phyloP scores from a whole-genome alignment of 1,139 yeast species.

The Pichia norvegensis region DNA sequence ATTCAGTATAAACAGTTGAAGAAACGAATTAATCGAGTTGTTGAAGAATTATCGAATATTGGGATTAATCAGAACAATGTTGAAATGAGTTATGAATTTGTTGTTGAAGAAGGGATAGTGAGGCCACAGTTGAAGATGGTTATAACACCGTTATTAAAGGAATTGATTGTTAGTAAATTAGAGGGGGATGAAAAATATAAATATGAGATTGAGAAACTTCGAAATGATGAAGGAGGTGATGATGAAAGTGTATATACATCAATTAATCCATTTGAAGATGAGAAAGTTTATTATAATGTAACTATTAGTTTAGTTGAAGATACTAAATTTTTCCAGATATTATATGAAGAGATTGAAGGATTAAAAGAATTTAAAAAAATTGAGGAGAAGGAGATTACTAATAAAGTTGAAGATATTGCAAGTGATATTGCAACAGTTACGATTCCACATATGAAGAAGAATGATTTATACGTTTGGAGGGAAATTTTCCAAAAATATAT shows the following conservation, averaged over 20 bases:
- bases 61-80: constrained; percentile 44
- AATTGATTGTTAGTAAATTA: constrained; percentile 18
- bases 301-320: constrained; percentile 33
- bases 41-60: constrained; percentile 45
- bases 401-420: constrained; percentile 39
- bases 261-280: constrained; percentile 22
- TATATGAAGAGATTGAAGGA: constrained; percentile 47
- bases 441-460: constrained; percentile 35
- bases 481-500: constrained; percentile 57
- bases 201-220: constrained; percentile 20
- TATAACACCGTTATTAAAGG: constrained; percentile 18
- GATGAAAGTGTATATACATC: constrained; percentile 12
- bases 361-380: constrained; percentile 39
- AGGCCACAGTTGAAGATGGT: constrained; percentile 19
- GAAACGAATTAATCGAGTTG: constrained; percentile 57
- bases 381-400: constrained; percentile 40
- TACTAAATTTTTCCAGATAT: constrained; percentile 48
- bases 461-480: constrained; percentile 66
- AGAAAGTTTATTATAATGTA: constrained; percentile 19
- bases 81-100: constrained; percentile 19
- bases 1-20: constrained; percentile 66
- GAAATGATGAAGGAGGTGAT: constrained; percentile 25
- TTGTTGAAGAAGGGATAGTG: constrained; percentile 14
- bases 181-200: constrained; percentile 15
- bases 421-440: constrained; percentile 34